Evolutionary conservation across 306 rosid genomes (phyloP).

Genomic region (Cicer chorassanicum): DNA sequence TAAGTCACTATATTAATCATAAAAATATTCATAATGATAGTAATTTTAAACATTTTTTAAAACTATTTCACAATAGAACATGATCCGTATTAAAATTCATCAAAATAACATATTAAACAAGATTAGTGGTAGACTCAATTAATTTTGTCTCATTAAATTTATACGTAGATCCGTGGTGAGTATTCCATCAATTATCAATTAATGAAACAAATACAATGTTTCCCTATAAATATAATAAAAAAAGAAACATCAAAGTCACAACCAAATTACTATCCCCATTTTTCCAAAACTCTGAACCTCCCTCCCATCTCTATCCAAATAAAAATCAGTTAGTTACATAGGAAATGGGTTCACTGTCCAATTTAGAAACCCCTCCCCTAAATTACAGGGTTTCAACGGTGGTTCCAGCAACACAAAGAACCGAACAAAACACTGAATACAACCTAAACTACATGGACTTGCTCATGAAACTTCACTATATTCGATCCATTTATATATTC

Average conservation of each 20-base stretch:
- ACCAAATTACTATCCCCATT: background rate
- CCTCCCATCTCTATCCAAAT: background rate
- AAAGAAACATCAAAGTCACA: background rate
- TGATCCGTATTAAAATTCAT: too few species aligned
- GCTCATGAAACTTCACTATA: constrained; percentile 70
- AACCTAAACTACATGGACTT: constrained; percentile 66
- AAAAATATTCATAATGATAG: too few species aligned
- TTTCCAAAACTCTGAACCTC: background rate
- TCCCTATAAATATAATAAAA: constrained; percentile 3
- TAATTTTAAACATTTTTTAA: too few species aligned
- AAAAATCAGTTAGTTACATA: background rate
- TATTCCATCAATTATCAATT: too few species aligned
- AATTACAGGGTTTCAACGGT: constrained; percentile 58
- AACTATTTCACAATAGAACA: too few species aligned
- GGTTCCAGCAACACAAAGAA: constrained; percentile 65
- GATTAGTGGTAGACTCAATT: too few species aligned
- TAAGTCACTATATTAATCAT: too few species aligned
- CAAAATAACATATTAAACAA: too few species aligned
- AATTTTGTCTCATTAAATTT: too few species aligned
- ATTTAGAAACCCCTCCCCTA: constrained; percentile 19
- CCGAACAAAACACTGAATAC: constrained; percentile 42
- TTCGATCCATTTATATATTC: constrained; percentile 69
- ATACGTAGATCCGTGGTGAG: too few species aligned
- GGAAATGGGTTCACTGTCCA: constrained; percentile 44
- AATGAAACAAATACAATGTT: background rate